Percentiles rank a stretch among this genome's conserved stretches.
phyloP scores from a whole-genome alignment of 352 stramenopile genomes.

The Phytophthora sp. region DNA sequence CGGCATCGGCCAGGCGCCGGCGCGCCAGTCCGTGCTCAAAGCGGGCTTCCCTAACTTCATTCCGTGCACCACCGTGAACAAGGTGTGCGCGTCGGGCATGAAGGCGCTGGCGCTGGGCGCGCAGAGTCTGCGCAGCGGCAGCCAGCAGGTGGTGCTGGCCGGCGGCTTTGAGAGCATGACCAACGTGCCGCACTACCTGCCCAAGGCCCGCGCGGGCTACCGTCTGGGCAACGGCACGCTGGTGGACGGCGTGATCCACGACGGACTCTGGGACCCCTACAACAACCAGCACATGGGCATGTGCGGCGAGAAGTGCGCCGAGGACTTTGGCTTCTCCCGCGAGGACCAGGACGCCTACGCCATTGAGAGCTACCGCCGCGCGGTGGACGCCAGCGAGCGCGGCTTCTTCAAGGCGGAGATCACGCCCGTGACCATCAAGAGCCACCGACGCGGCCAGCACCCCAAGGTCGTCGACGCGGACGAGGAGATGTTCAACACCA shows the following conservation, averaged over 20 bases:
- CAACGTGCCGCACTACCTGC: constrained; percentile 98
- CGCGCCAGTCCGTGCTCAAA: constrained; percentile 93
- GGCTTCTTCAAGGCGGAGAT: constrained; percentile 93
- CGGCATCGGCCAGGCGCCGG: constrained; percentile 96
- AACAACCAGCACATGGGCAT: constrained; percentile 96
- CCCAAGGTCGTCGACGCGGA: constrained; percentile 87
- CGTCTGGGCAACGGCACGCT: constrained; percentile 92
- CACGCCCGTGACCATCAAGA: constrained; percentile 88
- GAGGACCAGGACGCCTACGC: constrained; percentile 97
- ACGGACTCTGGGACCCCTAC: constrained; percentile 98
- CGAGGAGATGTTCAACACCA: constrained; percentile 93
- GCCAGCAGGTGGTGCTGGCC: constrained; percentile 90
- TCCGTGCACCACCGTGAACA: constrained; percentile 98
- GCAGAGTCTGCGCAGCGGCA: constrained; percentile 90
- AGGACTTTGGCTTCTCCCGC: constrained; percentile 91
- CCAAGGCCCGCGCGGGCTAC: constrained; percentile 91
- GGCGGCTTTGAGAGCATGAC: constrained; percentile 98
- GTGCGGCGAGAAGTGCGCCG: constrained; percentile 95
- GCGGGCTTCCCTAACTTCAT: constrained; percentile 92
- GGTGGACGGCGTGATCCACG: constrained; percentile 93
- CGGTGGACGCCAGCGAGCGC: constrained; percentile 71
- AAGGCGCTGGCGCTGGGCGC: constrained; percentile 88
- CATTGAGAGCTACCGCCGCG: constrained; percentile 92
- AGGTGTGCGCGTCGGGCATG: constrained; percentile 97
- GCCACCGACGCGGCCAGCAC: constrained; percentile 44